Evolutionary conservation across 2,329 filamentous ascomycete species (phyloP).

Genomic region (Parastagonospora avenae): DNA sequence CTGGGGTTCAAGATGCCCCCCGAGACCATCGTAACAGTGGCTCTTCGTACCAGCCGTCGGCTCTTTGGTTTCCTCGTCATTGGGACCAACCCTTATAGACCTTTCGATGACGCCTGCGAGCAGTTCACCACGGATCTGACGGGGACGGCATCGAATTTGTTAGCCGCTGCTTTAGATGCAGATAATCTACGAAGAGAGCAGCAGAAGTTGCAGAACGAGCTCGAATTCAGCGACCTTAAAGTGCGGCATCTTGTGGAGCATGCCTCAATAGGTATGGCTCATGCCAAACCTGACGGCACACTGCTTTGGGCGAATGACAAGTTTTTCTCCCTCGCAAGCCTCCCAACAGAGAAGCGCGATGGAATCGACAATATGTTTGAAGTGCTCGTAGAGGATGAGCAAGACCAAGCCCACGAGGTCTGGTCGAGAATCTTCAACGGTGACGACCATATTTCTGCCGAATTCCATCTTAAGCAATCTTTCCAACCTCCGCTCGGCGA

Average conservation of each 20-base stretch:
- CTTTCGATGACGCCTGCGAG: constrained; percentile 31
- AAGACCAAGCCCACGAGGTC: constrained; percentile 11
- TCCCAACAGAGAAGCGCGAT: constrained; percentile 7
- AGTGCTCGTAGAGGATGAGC: constrained; percentile 25
- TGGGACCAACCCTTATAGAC: constrained; percentile 39
- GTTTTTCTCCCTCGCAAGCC: constrained; percentile 23
- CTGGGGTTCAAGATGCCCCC: constrained; percentile 23
- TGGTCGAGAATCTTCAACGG: constrained; percentile 22
- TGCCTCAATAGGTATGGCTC: constrained; percentile 32
- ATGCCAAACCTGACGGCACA: constrained; percentile 21
- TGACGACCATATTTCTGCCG: constrained; percentile 21
- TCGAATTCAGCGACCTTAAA: constrained; percentile 29
- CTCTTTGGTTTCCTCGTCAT: constrained; percentile 30
- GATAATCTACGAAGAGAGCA: constrained; percentile 19
- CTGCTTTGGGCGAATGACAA: constrained; percentile 36
- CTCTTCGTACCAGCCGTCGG: constrained; percentile 16
- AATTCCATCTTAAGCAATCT: constrained; percentile 24
- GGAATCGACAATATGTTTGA: constrained; percentile 18
- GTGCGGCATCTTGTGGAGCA: constrained; percentile 33
- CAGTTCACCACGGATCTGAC: constrained; percentile 35
- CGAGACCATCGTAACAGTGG: constrained; percentile 26
- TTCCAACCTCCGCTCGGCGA: constrained; percentile 29
- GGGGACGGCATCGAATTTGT: constrained; percentile 29
- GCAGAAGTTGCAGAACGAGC: constrained; percentile 28
- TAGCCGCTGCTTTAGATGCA: constrained; percentile 18